A percentile compares a stretch with the other conserved stretches of the same genome.
Evolutionary conservation across 306 rosid genomes (phyloP).

Genomic region (Cyamopsis tetragonoloba): DNA sequence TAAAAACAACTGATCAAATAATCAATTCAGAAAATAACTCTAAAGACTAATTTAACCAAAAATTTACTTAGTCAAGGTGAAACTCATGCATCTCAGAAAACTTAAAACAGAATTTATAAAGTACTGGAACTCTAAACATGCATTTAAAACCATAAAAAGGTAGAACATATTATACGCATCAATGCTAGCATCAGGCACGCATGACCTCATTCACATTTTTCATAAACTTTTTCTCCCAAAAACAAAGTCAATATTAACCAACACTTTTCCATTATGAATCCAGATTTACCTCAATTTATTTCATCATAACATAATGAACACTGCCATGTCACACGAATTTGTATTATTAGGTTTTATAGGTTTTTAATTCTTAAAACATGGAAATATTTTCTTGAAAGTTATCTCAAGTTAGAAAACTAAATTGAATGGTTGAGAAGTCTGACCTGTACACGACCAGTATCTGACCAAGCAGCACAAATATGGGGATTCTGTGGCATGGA

Average conservation of each 20-base stretch:
- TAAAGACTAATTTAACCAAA: background rate
- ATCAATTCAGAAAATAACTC: background rate
- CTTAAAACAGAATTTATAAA: background rate
- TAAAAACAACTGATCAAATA: background rate
- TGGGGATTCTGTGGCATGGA: constrained; percentile 87
- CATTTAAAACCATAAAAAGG: background rate
- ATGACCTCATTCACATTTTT: background rate
- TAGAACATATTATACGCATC: background rate
- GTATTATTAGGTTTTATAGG: no score
- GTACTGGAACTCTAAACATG: background rate
- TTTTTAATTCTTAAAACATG: background rate
- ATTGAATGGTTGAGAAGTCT: constrained; percentile 16
- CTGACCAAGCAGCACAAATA: constrained; percentile 93
- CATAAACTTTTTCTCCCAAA: background rate
- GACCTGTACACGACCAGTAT: constrained; percentile 81
- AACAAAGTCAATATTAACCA: background rate
- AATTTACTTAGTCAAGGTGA: background rate
- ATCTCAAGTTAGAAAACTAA: background rate
- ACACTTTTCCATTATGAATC: background rate
- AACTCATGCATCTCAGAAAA: background rate
- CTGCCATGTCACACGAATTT: background rate
- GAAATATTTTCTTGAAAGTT: background rate
- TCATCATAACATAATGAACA: constrained; percentile 1
- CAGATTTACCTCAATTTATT: background rate
- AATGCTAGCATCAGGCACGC: background rate